Evolutionary conservation across 1,139 yeast genomes (phyloP).

Genomic region (Taphrina wiesneri): DNA sequence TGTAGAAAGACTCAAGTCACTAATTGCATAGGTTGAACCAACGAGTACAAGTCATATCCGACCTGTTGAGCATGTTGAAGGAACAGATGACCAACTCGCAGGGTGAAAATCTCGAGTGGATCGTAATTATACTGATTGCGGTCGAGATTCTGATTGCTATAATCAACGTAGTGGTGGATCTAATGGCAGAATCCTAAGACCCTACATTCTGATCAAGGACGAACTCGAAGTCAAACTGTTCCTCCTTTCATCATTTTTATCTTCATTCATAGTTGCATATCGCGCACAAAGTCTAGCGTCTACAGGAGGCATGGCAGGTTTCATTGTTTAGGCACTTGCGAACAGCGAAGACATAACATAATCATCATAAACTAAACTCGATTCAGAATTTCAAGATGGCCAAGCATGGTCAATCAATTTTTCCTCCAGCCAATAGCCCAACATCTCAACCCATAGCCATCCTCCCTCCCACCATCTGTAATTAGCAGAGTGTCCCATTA

Average conservation of each 20-base stretch:
- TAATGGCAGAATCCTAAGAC: constrained; percentile 34
- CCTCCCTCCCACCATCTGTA: constrained; percentile 29
- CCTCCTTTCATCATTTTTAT: too few relatives aligned
- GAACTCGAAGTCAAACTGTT: neutral
- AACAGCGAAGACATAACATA: neutral
- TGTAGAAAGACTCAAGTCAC: neutral
- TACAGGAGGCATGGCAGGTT: neutral
- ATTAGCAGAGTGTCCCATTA: neutral
- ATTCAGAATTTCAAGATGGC: constrained; percentile 29
- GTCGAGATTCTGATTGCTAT: constrained; percentile 89
- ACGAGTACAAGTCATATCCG: constrained; percentile 88
- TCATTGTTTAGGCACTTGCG: constrained; percentile 1
- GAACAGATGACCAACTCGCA: constrained; percentile 60
- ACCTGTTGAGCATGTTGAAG: constrained; percentile 88
- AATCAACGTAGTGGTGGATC: constrained; percentile 55
- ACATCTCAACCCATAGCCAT: constrained; percentile 14
- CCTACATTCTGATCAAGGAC: neutral
- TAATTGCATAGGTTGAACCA: constrained; percentile 56
- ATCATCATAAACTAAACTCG: neutral
- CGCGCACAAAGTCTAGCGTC: neutral
- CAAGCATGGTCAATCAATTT: constrained; percentile 13
- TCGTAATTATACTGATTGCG: constrained; percentile 88
- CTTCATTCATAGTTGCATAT: neutral
- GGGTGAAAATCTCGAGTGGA: constrained; percentile 84
- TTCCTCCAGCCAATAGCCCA: constrained; percentile 27